Conservation (phyloP, 768 basidiomycete species). For the Erythrobasidium yunnanense region DNA sequence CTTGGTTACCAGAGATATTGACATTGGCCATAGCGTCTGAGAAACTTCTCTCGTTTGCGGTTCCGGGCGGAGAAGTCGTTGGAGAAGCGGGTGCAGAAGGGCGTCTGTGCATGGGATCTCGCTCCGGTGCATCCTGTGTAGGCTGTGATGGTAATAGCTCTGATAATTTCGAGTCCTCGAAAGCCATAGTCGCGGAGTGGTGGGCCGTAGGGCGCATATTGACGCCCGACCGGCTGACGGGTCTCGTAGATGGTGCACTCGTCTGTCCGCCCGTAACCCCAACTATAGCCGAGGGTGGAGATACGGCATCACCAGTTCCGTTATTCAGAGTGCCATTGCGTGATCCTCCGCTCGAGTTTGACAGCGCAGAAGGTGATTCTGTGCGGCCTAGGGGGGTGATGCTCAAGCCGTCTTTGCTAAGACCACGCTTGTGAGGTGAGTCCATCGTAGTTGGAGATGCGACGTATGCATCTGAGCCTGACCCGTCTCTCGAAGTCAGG, state of each 20-base stretch:
- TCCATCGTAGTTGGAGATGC: neutral
- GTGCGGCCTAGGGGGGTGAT: constrained; percentile 5
- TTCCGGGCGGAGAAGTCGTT: no score
- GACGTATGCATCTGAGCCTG: neutral
- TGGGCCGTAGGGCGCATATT: neutral
- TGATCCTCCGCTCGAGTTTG: neutral
- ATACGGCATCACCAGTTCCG: no score
- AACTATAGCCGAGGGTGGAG: no score
- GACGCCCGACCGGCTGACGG: no score
- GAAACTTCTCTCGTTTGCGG: no score
- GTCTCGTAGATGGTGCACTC: no score
- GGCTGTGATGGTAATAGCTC: constrained; percentile 16
- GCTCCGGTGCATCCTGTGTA: constrained; percentile 22
- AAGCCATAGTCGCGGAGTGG: neutral
- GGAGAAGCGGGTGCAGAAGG: constrained; percentile 14
- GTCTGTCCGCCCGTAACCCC: no score
- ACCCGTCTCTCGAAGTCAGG: neutral
- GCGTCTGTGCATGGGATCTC: constrained; percentile 25
- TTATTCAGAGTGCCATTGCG: neutral
- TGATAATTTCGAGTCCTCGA: neutral
- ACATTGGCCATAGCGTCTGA: no score
- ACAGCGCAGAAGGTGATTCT: neutral
- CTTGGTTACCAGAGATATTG: neutral
- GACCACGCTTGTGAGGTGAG: neutral
- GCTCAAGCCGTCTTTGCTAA: neutral